Percentiles rank a stretch among this genome's conserved stretches.
phyloP scores from a whole-genome alignment of 2,329 filamentous ascomycete genomes.

The Claviceps sp. region DNA sequence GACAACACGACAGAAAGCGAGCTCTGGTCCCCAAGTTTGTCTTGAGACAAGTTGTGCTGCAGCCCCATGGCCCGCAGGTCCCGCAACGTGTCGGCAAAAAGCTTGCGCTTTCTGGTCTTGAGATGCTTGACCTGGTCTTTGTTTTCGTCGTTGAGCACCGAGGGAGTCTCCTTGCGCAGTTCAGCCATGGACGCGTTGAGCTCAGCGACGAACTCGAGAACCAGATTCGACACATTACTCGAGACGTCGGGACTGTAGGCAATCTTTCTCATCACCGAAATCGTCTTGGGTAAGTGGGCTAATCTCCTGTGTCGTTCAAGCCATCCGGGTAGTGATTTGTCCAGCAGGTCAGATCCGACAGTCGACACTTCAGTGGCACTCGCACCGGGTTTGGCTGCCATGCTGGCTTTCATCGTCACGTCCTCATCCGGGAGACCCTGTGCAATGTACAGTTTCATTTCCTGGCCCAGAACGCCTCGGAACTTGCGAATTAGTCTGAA shows the following conservation, averaged over 20 bases:
- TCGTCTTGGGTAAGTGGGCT: constrained; percentile 54
- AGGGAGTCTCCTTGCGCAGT: constrained; percentile 72
- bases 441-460: constrained; percentile 52
- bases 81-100: constrained; percentile 81
- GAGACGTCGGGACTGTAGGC: constrained; percentile 36
- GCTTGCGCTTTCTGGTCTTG: constrained; percentile 76
- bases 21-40: constrained; percentile 59
- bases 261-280: constrained; percentile 59
- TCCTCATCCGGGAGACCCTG: constrained; percentile 44
- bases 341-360: constrained; percentile 10
- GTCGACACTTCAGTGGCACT: constrained; percentile 4
- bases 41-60: constrained; percentile 64
- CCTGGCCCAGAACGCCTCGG: constrained; percentile 60
- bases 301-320: constrained; percentile 47
- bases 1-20: constrained; percentile 59
- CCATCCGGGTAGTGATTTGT: constrained; percentile 22
- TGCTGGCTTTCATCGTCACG: constrained; percentile 6
- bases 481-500: constrained; percentile 90
- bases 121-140: constrained; percentile 74
- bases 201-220: constrained; percentile 56
- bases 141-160: constrained; percentile 72
- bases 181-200: constrained; percentile 56
- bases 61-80: constrained; percentile 81
- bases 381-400: constrained; percentile 1
- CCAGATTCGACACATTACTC: constrained; percentile 42